Evolutionary conservation across 2,329 filamentous ascomycete genomes (phyloP).

Genomic region (Claviceps arundinis): DNA sequence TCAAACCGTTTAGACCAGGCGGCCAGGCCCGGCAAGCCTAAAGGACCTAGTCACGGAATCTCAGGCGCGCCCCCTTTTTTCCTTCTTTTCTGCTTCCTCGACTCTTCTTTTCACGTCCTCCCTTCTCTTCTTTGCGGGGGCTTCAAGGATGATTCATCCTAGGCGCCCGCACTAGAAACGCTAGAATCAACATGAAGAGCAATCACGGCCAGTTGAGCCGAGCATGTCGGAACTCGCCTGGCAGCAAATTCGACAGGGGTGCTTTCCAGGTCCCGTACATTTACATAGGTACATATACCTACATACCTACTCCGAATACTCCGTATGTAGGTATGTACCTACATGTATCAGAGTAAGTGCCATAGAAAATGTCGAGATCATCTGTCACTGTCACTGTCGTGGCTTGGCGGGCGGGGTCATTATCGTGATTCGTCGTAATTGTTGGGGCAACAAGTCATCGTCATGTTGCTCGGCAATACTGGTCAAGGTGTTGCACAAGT

Average conservation of each 20-base stretch:
- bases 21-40: not conserved
- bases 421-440: too few relatives aligned
- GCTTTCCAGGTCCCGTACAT: not conserved
- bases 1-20: not conserved
- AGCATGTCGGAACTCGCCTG: not conserved
- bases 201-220: not conserved
- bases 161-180: not conserved
- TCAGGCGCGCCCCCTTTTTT: not conserved
- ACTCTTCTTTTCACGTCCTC: not conserved
- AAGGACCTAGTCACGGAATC: not conserved
- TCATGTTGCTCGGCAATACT: too few relatives aligned
- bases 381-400: not conserved
- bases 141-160: not conserved
- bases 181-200: not conserved
- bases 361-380: not conserved
- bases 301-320: too few relatives aligned
- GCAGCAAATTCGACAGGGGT: constrained; percentile 1
- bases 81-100: not conserved
- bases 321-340: too few relatives aligned
- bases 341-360: too few relatives aligned
- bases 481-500: too few relatives aligned
- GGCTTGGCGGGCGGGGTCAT: not conserved
- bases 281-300: too few relatives aligned
- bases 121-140: not conserved
- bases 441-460: too few relatives aligned